Evolutionary conservation across 352 stramenopile genomes (phyloP).

Genomic region (Phytophthora melonis): DNA sequence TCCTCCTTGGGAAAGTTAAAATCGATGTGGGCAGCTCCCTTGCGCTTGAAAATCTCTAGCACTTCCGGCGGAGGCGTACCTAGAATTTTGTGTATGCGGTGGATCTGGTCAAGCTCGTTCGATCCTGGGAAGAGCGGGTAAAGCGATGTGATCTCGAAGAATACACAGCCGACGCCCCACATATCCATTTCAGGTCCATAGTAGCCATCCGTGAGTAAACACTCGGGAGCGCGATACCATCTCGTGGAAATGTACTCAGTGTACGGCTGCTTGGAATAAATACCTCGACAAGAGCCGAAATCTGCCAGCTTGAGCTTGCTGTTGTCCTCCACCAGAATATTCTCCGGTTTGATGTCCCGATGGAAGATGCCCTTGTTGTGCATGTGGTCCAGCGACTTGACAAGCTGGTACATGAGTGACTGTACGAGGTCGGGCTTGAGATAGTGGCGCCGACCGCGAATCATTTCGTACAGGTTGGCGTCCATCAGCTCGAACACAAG

Average conservation of each 20-base stretch:
- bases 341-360: slow-evolving; percentile 97
- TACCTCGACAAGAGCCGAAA: slow-evolving; percentile 95
- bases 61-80: slow-evolving; percentile 89
- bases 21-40: slow-evolving; percentile 93
- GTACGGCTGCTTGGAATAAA: slow-evolving; percentile 96
- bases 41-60: slow-evolving; percentile 91
- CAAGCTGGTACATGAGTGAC: slow-evolving; percentile 93
- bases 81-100: slow-evolving; percentile 95
- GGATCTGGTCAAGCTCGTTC: slow-evolving; percentile 96
- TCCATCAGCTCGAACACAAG: slow-evolving; percentile 98
- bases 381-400: slow-evolving; percentile 97
- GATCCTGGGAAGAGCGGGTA: slow-evolving; percentile 95
- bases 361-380: slow-evolving; percentile 98
- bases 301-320: slow-evolving; percentile 93
- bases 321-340: slow-evolving; percentile 93
- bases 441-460: slow-evolving; percentile 89
- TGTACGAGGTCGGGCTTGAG: slow-evolving; percentile 87
- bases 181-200: slow-evolving; percentile 97
- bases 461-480: slow-evolving; percentile 97
- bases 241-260: slow-evolving; percentile 98
- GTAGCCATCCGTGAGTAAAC: slow-evolving; percentile 95
- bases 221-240: slow-evolving; percentile 96
- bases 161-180: slow-evolving; percentile 96
- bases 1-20: slow-evolving; percentile 94
- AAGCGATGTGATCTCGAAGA: slow-evolving; percentile 96